Conservation (phyloP, 2,329 filamentous ascomycete species). For the Scytalidium sp. region DNA sequence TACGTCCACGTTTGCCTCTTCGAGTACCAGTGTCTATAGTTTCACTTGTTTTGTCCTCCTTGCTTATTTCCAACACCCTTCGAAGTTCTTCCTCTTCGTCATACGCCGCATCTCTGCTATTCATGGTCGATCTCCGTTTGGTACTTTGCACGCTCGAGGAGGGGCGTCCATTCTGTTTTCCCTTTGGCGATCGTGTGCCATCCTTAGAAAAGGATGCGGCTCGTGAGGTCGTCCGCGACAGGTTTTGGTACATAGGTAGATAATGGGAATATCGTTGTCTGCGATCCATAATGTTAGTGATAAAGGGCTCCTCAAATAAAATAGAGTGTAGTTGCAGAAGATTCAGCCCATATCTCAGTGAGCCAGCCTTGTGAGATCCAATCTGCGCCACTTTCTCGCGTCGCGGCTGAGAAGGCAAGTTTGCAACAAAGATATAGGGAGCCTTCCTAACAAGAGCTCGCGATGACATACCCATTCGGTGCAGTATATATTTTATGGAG, state of each 20-base stretch:
- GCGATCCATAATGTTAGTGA: slow-evolving; percentile 35
- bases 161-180: slow-evolving; percentile 51
- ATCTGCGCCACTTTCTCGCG: slow-evolving; percentile 30
- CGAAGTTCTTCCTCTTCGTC: slow-evolving; percentile 90
- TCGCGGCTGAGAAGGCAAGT: slow-evolving; percentile 20
- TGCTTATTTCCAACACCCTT: slow-evolving; percentile 92
- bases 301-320: slow-evolving; percentile 6
- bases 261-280: slow-evolving; percentile 68
- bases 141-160: slow-evolving; percentile 37
- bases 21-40: slow-evolving; percentile 51
- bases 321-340: slow-evolving; percentile 8
- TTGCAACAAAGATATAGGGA: slow-evolving; percentile 13
- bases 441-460: slow-evolving; percentile 2
- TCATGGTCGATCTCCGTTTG: slow-evolving; percentile 94
- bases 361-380: slow-evolving; percentile 28
- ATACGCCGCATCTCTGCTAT: slow-evolving; percentile 91
- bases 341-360: slow-evolving; percentile 12
- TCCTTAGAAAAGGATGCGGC: slow-evolving; percentile 67
- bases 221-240: slow-evolving; percentile 55
- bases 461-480: slow-evolving; percentile 73
- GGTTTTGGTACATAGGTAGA: slow-evolving; percentile 52
- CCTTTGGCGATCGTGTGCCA: slow-evolving; percentile 50
- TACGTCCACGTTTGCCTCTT: slow-evolving; percentile 78
- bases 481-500: slow-evolving; percentile 81
- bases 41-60: slow-evolving; percentile 57